Conservation (phyloP, 148 eudicot genomes). For the Rhododendron kiyosumense region DNA sequence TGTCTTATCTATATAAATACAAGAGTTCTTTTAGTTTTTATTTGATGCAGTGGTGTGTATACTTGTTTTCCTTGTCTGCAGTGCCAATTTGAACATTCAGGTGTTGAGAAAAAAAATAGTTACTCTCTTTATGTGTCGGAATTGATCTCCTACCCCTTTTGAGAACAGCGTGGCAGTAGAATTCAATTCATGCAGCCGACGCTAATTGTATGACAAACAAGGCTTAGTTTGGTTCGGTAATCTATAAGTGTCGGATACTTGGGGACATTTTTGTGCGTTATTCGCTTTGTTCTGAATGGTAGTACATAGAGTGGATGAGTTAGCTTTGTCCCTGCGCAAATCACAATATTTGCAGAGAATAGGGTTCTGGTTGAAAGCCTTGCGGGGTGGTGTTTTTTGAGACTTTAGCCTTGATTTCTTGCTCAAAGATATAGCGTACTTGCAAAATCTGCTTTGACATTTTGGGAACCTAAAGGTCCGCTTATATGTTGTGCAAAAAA, state of each 20-base stretch:
- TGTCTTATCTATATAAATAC: neutral
- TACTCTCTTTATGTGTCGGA: neutral
- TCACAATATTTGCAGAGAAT: neutral
- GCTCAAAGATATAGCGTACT: neutral
- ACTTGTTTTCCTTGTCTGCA: neutral
- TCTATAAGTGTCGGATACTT: neutral
- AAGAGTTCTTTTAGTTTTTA: neutral
- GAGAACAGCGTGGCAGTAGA: neutral
- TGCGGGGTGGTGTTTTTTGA: neutral
- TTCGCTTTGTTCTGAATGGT: neutral
- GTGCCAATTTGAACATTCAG: neutral
- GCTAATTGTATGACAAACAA: neutral
- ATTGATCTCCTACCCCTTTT: neutral
- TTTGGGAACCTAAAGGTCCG: no score
- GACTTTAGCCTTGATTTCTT: neutral
- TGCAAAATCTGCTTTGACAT: no score
- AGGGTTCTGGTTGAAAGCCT: neutral
- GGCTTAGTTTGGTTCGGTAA: neutral
- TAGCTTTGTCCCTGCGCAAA: neutral
- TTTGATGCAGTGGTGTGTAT: neutral
- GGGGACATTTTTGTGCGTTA: neutral
- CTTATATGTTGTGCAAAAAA: no score
- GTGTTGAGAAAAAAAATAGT: neutral
- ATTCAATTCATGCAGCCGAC: neutral
- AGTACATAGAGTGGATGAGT: neutral